Evolutionary conservation across 805 yeast species (phyloP).

Genomic region (Ogataea haglerorum): DNA sequence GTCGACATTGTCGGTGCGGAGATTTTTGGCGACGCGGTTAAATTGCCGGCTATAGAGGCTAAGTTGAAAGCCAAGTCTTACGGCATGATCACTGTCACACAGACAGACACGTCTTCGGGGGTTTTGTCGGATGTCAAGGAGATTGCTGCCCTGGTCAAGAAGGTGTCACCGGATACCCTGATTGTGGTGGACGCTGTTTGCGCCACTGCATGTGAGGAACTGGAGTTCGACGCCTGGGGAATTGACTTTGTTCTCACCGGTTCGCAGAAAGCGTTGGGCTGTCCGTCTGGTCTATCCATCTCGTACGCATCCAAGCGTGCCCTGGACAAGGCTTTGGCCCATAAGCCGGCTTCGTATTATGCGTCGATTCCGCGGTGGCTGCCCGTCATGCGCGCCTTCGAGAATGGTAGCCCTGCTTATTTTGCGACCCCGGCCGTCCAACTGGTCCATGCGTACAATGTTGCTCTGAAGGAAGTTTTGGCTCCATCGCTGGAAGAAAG

Average conservation of each 20-base stretch:
- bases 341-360: slow-evolving; percentile 53
- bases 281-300: slow-evolving; percentile 87
- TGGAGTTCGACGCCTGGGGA: slow-evolving; percentile 87
- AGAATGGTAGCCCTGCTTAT: slow-evolving; percentile 73
- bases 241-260: slow-evolving; percentile 86
- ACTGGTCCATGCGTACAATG: slow-evolving; percentile 74
- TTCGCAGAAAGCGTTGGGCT: slow-evolving; percentile 93
- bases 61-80: slow-evolving; percentile 34
- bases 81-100: slow-evolving; percentile 78
- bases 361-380: slow-evolving; percentile 80
- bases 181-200: slow-evolving; percentile 93
- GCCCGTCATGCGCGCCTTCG: slow-evolving; percentile 85
- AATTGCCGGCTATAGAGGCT: slow-evolving; percentile 49
- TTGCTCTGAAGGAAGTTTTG: slow-evolving; percentile 70
- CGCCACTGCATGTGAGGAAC: slow-evolving; percentile 83
- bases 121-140: slow-evolving; percentile 70
- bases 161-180: slow-evolving; percentile 72
- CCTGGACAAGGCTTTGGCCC: slow-evolving; percentile 50
- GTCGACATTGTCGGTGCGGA: slow-evolving; percentile 73
- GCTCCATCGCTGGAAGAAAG: slow-evolving; percentile 49
- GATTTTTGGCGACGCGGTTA: slow-evolving; percentile 63
- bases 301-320: slow-evolving; percentile 77
- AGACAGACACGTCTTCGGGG: slow-evolving; percentile 97
- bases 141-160: slow-evolving; percentile 58
- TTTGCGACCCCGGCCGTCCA: slow-evolving; percentile 98